These are phyloP conservation scores for Laburnicola sp. DNA, from an alignment of 2,329 filamentous ascomycete species.

Conservation along the genomic window DNA sequence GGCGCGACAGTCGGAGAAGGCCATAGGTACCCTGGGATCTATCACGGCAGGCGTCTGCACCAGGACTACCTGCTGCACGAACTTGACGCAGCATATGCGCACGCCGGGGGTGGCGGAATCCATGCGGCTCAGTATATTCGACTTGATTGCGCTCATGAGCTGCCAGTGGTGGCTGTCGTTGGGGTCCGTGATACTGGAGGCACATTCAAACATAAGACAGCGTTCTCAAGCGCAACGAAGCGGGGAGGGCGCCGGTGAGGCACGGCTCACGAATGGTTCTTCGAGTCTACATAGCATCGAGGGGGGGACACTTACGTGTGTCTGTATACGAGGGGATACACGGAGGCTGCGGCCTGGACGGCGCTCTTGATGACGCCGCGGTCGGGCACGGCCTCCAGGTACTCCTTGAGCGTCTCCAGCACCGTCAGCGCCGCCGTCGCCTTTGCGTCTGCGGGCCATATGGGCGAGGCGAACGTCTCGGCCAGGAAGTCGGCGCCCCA, in stretches of 20 bases:
- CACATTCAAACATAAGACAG: constrained; percentile 41
- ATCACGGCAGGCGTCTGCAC: constrained; percentile 85
- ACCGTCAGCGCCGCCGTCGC: constrained; percentile 76
- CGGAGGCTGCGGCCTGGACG: constrained; percentile 85
- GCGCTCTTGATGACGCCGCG: constrained; percentile 78
- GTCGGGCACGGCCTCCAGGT: constrained; percentile 65
- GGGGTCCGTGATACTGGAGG: constrained; percentile 77
- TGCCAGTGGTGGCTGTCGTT: constrained; percentile 84
- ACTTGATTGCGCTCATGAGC: constrained; percentile 84
- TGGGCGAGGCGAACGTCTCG: constrained; percentile 93
- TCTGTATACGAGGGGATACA: constrained; percentile 88
- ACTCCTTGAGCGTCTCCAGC: constrained; percentile 68
- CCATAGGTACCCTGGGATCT: constrained; percentile 73
- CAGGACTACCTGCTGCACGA: constrained; percentile 88
- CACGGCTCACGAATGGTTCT: background rate
- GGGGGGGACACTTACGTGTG: constrained; percentile 76
- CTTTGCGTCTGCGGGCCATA: constrained; percentile 75
- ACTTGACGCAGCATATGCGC: constrained; percentile 95
- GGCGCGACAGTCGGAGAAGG: constrained; percentile 6
- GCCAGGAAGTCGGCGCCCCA: constrained; percentile 97
- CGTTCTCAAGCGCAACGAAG: constrained; percentile 25
- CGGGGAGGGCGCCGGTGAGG: constrained; percentile 8
- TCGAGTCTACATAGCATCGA: constrained; percentile 25
- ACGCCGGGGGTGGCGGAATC: constrained; percentile 75
- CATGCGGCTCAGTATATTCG: constrained; percentile 85